Evolutionary conservation across 2,329 filamentous ascomycete species (phyloP).

Genomic region (Neonectria neomacrospora): DNA sequence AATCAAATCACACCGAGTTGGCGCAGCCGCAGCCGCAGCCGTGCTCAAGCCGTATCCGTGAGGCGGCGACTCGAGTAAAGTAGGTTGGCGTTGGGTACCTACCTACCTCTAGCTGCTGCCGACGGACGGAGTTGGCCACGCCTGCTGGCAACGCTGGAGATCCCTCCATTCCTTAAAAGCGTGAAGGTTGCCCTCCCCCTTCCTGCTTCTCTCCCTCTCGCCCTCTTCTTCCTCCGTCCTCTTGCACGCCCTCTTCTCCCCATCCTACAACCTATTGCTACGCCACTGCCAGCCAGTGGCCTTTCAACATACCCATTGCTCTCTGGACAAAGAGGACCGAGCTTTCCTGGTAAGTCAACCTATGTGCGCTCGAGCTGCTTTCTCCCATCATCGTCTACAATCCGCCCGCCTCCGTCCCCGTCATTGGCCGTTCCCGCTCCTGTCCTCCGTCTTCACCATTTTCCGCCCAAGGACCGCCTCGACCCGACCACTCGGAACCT

Average conservation of each 20-base stretch:
- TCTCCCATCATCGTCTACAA: conserved; percentile 10
- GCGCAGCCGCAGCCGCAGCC: conserved; percentile 19
- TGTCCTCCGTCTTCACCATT: neutral
- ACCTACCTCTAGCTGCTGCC: conserved; percentile 29
- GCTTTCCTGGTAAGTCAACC: conserved; percentile 43
- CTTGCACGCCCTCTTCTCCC: conserved; percentile 41
- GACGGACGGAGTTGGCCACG: conserved; percentile 31
- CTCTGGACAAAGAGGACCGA: conserved; percentile 35
- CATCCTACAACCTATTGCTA: conserved; percentile 31
- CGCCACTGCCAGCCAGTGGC: conserved; percentile 44
- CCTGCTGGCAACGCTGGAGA: conserved; percentile 33
- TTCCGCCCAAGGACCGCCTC: conserved; percentile 1
- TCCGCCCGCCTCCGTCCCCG: neutral
- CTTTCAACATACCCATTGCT: conserved; percentile 39
- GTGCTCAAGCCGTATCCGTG: conserved; percentile 22
- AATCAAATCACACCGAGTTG: conserved; percentile 24
- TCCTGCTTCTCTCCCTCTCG: conserved; percentile 31
- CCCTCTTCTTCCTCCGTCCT: conserved; percentile 15
- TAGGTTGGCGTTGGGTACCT: conserved; percentile 18
- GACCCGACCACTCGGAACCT: conserved; percentile 7
- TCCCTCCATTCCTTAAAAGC: conserved; percentile 42
- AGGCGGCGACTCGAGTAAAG: conserved; percentile 21
- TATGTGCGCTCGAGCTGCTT: conserved; percentile 12
- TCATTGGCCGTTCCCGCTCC: neutral
- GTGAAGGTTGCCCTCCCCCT: conserved; percentile 37